Conservation (phyloP, 305 asterid species). For the Fraxinus ornus region DNA sequence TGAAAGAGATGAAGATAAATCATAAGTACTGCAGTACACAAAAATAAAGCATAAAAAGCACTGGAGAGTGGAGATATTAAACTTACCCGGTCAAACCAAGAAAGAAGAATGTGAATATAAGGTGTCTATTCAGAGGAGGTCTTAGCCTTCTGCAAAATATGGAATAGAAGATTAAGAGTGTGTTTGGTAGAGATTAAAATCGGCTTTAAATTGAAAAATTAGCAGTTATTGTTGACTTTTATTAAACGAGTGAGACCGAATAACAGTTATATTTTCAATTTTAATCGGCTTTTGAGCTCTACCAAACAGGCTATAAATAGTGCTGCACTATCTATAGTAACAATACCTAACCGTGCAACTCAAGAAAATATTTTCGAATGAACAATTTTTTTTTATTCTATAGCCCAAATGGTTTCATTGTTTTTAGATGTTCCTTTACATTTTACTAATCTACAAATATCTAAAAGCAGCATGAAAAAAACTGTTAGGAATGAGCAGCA, state of each 20-base stretch:
- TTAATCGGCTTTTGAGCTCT: no score
- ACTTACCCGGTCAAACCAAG: conserved; percentile 95
- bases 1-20: conserved; percentile 9
- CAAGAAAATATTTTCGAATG: not conserved
- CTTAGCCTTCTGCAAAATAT: conserved; percentile 60
- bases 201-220: no score
- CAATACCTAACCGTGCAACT: not conserved
- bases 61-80: not conserved
- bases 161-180: conserved; percentile 17
- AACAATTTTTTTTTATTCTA: not conserved
- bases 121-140: conserved; percentile 55
- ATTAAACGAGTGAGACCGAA: no score
- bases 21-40: conserved; percentile 6
- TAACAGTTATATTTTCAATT: no score
- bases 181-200: no score
- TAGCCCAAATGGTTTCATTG: not conserved
- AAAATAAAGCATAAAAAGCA: conserved; percentile 12
- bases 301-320: no score
- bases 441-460: not conserved
- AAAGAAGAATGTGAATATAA: conserved; percentile 67
- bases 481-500: not conserved
- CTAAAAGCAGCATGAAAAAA: not conserved
- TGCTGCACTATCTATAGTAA: not conserved
- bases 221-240: no score
- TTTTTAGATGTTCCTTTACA: conserved; percentile 4